Evolutionary conservation across 2,329 filamentous ascomycete genomes (phyloP).

Genomic region (Aphanoascus verrucosus): DNA sequence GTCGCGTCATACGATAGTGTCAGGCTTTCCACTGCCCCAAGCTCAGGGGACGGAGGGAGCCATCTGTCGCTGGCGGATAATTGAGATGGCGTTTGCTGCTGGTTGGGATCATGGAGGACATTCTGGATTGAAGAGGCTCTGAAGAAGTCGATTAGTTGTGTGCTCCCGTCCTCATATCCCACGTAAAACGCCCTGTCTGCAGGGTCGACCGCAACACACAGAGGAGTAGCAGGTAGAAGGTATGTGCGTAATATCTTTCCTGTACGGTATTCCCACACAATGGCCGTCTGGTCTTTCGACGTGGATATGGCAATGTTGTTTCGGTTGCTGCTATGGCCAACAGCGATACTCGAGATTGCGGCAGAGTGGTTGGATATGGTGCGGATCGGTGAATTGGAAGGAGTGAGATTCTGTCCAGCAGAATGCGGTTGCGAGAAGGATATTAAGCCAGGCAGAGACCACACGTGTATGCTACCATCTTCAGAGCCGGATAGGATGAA

Average conservation of each 20-base stretch:
- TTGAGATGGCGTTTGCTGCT: slow-evolving; percentile 34
- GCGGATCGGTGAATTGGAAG: slow-evolving; percentile 55
- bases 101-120: slow-evolving; percentile 26
- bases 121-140: slow-evolving; percentile 37
- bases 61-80: slow-evolving; percentile 33
- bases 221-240: slow-evolving; percentile 61
- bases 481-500: slow-evolving; percentile 38
- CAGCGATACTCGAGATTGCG: slow-evolving; percentile 38
- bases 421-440: slow-evolving; percentile 43
- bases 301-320: slow-evolving; percentile 76
- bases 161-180: slow-evolving; percentile 65
- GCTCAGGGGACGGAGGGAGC: slow-evolving; percentile 49
- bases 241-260: slow-evolving; percentile 70
- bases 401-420: slow-evolving; percentile 32
- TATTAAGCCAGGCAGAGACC: slow-evolving; percentile 69
- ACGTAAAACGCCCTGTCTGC: slow-evolving; percentile 73
- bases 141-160: slow-evolving; percentile 71
- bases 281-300: slow-evolving; percentile 75
- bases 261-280: slow-evolving; percentile 84
- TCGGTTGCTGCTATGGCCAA: slow-evolving; percentile 58
- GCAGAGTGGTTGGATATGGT: slow-evolving; percentile 63
- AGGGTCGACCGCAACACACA: slow-evolving; percentile 67
- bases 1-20: slow-evolving; percentile 74
- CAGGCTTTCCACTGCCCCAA: slow-evolving; percentile 57
- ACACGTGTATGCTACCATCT: slow-evolving; percentile 86